Conservation (phyloP, 106 monocot species). For the Allium cepa region DNA sequence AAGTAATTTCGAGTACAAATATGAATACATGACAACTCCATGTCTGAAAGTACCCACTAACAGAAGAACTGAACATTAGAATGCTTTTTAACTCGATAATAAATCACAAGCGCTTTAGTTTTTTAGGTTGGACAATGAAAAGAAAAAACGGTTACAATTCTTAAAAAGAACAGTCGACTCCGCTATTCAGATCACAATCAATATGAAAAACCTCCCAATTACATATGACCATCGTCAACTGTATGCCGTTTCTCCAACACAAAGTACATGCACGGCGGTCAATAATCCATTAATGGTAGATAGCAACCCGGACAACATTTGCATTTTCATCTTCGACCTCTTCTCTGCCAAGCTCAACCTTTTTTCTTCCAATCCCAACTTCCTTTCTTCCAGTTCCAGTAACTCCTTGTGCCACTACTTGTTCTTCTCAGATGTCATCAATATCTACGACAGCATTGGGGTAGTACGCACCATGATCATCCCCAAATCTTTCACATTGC, state of each 20-base stretch:
- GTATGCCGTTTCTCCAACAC: constrained; percentile 32
- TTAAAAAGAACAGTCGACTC: too few species aligned
- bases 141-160: too few species aligned
- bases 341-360: not conserved
- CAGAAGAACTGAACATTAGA: too few species aligned
- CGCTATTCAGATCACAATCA: too few species aligned
- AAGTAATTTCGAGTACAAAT: too few species aligned
- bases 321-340: too few species aligned
- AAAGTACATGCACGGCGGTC: constrained; percentile 63
- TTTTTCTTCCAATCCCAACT: constrained; percentile 56
- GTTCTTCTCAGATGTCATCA: constrained; percentile 75
- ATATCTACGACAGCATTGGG: constrained; percentile 46
- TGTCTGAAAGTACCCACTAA: too few species aligned
- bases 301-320: constrained; percentile 52
- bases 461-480: constrained; percentile 59
- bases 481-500: constrained; percentile 47
- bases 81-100: too few species aligned
- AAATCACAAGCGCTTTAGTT: too few species aligned
- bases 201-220: too few species aligned
- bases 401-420: constrained; percentile 67
- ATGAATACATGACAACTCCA: too few species aligned
- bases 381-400: constrained; percentile 69
- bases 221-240: not conserved
- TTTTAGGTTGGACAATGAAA: too few species aligned
- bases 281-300: constrained; percentile 64